Base-by-base conservation (phyloP, 352 stramenopile genomes). In the Globisporangium acanthophoron region DNA sequence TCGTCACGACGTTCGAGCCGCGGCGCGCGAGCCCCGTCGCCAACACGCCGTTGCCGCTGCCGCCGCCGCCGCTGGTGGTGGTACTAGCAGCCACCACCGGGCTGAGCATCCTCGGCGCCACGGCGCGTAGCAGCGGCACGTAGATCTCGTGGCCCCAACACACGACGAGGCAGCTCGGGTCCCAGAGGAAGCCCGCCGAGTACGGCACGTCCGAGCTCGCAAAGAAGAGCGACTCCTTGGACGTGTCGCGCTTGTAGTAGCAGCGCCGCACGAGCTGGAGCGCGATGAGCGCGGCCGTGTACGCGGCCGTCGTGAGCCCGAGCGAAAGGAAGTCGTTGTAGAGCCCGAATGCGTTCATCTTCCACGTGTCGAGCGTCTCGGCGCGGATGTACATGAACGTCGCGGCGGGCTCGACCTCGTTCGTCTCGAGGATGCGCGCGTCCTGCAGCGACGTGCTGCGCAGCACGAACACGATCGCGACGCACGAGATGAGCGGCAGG, bases 341-440 rank as follows among this genome's bases (percentile, higher is more conserved):
- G 45, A 78, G 61, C 13, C 74, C 74, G 50, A 75, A 72, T 3
- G 77, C 67, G 47, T 80, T 81, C 71, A 80, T 84, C 51, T 84
- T 84, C 74, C 74, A 84, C 18, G 62, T 69, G 54, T 84, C 74
- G 31, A 80, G 60, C 18, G 70, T 79, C 61, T 84, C 74, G 9
- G 74, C 71, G 24, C 72, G 74, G 41, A 84, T 63, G 54, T 78
- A 58, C 74, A 84, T 84, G 56, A 84, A 79, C n/a, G 74, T 84
- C 27, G 63, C 60, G 3, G 74, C 67, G 0, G 71, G 71, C 33
- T 84, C 71, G 18, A 84, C 74, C 37, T 80, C 67, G 49, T 84
- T 84, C 7, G 74, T 69, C 48, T 84, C 74, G 52, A 84, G 66
- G 31, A 84, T 74, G 16, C 74, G 67, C 6, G 74, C 66, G 45